Conservation (phyloP, 192 early-diverging fungal genomes). For the Spinellus fusiger region DNA sequence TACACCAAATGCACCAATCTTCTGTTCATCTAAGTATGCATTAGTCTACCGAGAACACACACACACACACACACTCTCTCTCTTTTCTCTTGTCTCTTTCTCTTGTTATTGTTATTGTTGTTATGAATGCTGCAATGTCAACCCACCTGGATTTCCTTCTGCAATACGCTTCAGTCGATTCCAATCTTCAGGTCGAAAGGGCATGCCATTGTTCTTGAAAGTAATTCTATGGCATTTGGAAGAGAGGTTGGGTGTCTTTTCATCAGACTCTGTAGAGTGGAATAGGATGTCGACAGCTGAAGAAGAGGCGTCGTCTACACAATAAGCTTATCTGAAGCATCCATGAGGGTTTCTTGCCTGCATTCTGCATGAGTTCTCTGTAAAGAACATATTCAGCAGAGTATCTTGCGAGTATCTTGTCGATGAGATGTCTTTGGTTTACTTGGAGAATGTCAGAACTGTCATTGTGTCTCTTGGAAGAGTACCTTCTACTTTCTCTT, state of each 20-base stretch:
- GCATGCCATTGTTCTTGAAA: conserved; percentile 82
- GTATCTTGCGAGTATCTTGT: conserved; percentile 87
- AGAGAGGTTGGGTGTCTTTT: conserved; percentile 32
- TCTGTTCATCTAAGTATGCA: conserved; percentile 34
- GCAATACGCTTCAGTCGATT: conserved; percentile 76
- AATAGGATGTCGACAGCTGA: conserved; percentile 53
- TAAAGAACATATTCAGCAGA: conserved; percentile 82
- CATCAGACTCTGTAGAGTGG: conserved; percentile 32
- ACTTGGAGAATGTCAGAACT: conserved; percentile 37
- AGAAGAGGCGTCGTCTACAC: conserved; percentile 67
- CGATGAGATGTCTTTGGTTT: conserved; percentile 87
- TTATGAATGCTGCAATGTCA: conserved; percentile 1
- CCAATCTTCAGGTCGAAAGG: conserved; percentile 81
- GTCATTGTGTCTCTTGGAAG: neutral
- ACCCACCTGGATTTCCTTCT: conserved; percentile 85
- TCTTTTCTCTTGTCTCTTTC: too few species aligned
- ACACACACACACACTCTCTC: too few species aligned
- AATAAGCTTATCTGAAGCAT: conserved; percentile 28
- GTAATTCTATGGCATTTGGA: conserved; percentile 42
- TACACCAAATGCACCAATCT: conserved; percentile 77
- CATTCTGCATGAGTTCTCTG: conserved; percentile 70
- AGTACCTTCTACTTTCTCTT: conserved; percentile 61
- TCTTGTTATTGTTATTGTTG: neutral
- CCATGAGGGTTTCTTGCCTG: conserved; percentile 25
- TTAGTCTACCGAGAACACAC: neutral